Base-by-base conservation (phyloP, 83 land plant species). In the Thuja plicata region DNA sequence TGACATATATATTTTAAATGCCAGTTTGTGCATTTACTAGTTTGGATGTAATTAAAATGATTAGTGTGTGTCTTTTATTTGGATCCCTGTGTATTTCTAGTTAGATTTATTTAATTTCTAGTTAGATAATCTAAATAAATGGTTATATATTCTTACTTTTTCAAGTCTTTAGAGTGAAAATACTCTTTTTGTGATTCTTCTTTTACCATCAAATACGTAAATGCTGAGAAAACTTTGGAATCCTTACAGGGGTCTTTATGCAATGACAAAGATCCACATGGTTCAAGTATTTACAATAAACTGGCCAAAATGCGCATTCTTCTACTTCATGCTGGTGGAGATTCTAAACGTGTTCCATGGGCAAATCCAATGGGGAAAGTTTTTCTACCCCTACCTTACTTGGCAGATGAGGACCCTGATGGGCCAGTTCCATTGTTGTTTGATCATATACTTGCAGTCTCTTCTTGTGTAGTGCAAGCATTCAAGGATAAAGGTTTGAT, bases 321-420 rank as follows among this genome's bases (percentile, higher is more conserved):
- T 81, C 88, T 98, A 91, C 91, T 98, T 91, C 99, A 98, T 92
- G 97, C 99, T 77, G 99, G 99, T 34, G 99, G 99, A 54, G 99
- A 98, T 91, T 97, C 99, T 12, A 98, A 98, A 89, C 92, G 99
- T 88, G 97, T 98, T 66, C 99, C 99, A 43, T 98, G 99, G 99
- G 99, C 99, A 48, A 98, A 97, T 87, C 95, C 98, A 34, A 98
- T 98, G 93, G 99, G 99, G 62, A 97, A 98, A 87, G 97, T 96
- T 79, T 98, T 98, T 89, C 82, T 98, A 50, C 99, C 99, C 85
- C 89, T 98, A 27, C 99, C 99, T 13, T 97, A 87, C 91, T 90
- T 98, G 92, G 98, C 96, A 21, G 93, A 88, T 43, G 98, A 97
- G 89, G 96, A 96, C 78, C 98, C 99, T 70, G 97, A 98, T 92